Percentiles rank a stretch among this genome's conserved stretches.
Evolutionary conservation across 1,284 basidiomycete genomes (phyloP).

Genomic region (Marasmius sp.): DNA sequence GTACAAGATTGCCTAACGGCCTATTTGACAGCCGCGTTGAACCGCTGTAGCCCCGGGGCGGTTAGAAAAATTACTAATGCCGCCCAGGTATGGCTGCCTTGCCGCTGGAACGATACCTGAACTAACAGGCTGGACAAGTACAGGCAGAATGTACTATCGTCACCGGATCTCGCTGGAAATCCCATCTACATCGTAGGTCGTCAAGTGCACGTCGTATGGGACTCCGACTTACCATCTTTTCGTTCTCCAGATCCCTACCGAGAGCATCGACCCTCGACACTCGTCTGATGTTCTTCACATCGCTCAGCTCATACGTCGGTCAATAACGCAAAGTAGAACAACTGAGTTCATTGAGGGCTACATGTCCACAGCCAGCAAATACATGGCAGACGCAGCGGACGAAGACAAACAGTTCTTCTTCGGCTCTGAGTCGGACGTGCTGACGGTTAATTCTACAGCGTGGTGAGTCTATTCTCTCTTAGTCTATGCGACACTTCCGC

Average conservation of each 20-base stretch:
- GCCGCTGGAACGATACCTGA: no score
- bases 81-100: slow-evolving; percentile 17
- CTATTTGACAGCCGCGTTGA: slow-evolving; percentile 25
- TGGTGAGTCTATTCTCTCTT: slow-evolving; percentile 19
- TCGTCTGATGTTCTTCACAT: slow-evolving; percentile 16
- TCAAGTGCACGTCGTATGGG: neutral
- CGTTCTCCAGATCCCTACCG: slow-evolving; percentile 15
- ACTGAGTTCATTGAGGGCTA: slow-evolving; percentile 21
- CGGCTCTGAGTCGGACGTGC: slow-evolving; percentile 11
- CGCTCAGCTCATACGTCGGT: slow-evolving; percentile 23
- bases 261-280: slow-evolving; percentile 10
- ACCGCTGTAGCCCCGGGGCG: slow-evolving; percentile 12
- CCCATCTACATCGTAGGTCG: slow-evolving; percentile 27
- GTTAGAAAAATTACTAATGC: slow-evolving; percentile 23
- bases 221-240: neutral
- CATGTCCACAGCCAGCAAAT: slow-evolving; percentile 26
- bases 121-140: slow-evolving; percentile 18
- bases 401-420: slow-evolving; percentile 21
- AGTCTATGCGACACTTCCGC: neutral
- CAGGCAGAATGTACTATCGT: slow-evolving; percentile 18
- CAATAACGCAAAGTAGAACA: slow-evolving; percentile 21
- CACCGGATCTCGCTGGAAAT: slow-evolving; percentile 24
- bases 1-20: slow-evolving; percentile 33
- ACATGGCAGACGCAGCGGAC: slow-evolving; percentile 27
- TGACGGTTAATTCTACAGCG: slow-evolving; percentile 31